These are phyloP conservation scores for Aspergillus jensenii DNA, from an alignment of 2,329 filamentous ascomycete species.

Conservation along the genomic window DNA sequence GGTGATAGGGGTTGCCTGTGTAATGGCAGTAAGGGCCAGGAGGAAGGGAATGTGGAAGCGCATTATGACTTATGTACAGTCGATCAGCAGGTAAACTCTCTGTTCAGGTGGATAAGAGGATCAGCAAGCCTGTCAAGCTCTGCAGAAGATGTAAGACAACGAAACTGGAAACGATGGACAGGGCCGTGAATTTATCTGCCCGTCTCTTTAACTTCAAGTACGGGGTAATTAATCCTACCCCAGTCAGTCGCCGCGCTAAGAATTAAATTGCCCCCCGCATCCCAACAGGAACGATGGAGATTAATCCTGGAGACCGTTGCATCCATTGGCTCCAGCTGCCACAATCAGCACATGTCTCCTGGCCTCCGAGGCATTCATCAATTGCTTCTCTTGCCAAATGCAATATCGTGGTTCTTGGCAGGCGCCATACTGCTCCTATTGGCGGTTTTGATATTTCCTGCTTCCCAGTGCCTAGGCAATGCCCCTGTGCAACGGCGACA, in stretches of 20 bases:
- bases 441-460: background rate
- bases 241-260: background rate
- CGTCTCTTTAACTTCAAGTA: too few species aligned
- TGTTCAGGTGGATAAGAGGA: background rate
- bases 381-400: background rate
- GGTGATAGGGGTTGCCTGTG: slow-evolving; percentile 10
- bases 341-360: background rate
- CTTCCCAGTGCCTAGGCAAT: background rate
- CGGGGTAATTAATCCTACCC: background rate
- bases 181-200: background rate
- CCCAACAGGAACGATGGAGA: background rate
- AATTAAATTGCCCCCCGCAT: slow-evolving; percentile 4
- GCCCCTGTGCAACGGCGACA: background rate
- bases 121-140: background rate
- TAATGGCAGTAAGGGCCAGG: background rate
- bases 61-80: background rate
- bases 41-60: slow-evolving; percentile 11
- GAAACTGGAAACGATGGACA: background rate
- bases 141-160: background rate
- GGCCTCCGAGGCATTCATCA: background rate
- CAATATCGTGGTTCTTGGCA: background rate
- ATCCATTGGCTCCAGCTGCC: background rate
- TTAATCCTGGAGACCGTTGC: background rate
- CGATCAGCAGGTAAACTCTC: background rate
- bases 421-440: background rate